Conservation (phyloP, 2,329 filamentous ascomycete genomes). For the Pezicula carpinea region DNA sequence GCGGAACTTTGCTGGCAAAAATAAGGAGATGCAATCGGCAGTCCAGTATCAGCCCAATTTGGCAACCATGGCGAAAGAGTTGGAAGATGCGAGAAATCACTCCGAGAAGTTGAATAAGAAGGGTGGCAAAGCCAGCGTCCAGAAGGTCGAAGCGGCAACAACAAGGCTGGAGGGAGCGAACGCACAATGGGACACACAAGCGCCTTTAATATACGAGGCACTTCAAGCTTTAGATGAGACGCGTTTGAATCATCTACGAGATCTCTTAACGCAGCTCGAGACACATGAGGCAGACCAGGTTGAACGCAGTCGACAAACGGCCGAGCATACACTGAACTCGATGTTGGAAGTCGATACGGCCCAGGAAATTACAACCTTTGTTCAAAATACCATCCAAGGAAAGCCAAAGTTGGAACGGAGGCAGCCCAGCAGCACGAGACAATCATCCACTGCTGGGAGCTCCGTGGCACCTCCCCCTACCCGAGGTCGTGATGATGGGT, state of each 20-base stretch:
- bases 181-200: slow-evolving; percentile 88
- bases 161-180: slow-evolving; percentile 72
- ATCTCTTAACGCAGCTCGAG: slow-evolving; percentile 86
- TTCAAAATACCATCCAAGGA: slow-evolving; percentile 34
- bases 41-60: slow-evolving; percentile 79
- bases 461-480: slow-evolving; percentile 21
- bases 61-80: slow-evolving; percentile 71
- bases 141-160: slow-evolving; percentile 72
- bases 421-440: slow-evolving; percentile 10
- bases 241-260: slow-evolving; percentile 82
- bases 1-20: slow-evolving; percentile 66
- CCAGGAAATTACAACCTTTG: slow-evolving; percentile 78
- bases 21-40: slow-evolving; percentile 75
- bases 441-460: slow-evolving; percentile 22
- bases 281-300: slow-evolving; percentile 89
- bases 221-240: slow-evolving; percentile 88
- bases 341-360: slow-evolving; percentile 83
- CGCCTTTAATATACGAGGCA: slow-evolving; percentile 90
- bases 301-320: slow-evolving; percentile 67
- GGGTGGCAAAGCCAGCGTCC: slow-evolving; percentile 68
- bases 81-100: slow-evolving; percentile 80
- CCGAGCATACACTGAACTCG: slow-evolving; percentile 75
- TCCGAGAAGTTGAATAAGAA: slow-evolving; percentile 80
- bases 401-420: slow-evolving; percentile 26
- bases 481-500: slow-evolving; percentile 1